Conservation (phyloP, 352 stramenopile species). For the Globisporangium alternatum region DNA sequence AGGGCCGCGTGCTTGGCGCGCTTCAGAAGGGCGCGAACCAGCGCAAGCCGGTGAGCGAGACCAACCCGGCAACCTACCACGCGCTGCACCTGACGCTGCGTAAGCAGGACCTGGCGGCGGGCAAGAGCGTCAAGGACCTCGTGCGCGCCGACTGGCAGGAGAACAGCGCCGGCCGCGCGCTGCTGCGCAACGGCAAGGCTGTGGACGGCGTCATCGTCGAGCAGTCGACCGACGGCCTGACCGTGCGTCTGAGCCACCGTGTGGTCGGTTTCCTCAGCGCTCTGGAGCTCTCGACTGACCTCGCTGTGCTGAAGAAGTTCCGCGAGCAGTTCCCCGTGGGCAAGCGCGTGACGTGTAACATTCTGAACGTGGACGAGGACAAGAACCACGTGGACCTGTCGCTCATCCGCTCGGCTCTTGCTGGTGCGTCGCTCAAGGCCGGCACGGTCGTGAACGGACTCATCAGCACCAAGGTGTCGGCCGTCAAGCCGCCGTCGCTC, state of each 20-base stretch:
- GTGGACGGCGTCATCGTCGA: slow-evolving; percentile 73
- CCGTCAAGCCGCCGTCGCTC: slow-evolving; percentile 71
- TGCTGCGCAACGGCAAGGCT: slow-evolving; percentile 56
- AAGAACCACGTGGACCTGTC: slow-evolving; percentile 79
- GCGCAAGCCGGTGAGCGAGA: slow-evolving; percentile 75
- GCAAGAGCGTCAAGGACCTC: slow-evolving; percentile 33
- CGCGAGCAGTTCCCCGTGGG: slow-evolving; percentile 71
- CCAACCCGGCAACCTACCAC: slow-evolving; percentile 74
- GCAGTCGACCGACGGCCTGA: slow-evolving; percentile 50
- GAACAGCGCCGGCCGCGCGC: slow-evolving; percentile 54
- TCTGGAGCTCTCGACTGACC: slow-evolving; percentile 66
- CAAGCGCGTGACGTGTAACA: slow-evolving; percentile 64
- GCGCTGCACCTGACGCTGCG: slow-evolving; percentile 69
- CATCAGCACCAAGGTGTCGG: slow-evolving; percentile 69
- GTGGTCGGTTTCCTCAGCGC: slow-evolving; percentile 63
- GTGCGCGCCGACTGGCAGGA: slow-evolving; percentile 81
- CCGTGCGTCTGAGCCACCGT: slow-evolving; percentile 68
- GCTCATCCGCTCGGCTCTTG: slow-evolving; percentile 39
- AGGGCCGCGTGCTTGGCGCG: slow-evolving; percentile 62
- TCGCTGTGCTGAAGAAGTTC: slow-evolving; percentile 55
- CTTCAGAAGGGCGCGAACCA: slow-evolving; percentile 82
- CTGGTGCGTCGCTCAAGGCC: slow-evolving; percentile 25
- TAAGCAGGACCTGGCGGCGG: slow-evolving; percentile 40
- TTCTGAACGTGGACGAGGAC: slow-evolving; percentile 65
- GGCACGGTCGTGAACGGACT: slow-evolving; percentile 67